These are phyloP conservation scores for Orbilia blumenaviensis DNA, from an alignment of 2,329 filamentous ascomycete species.

Conservation along the genomic window DNA sequence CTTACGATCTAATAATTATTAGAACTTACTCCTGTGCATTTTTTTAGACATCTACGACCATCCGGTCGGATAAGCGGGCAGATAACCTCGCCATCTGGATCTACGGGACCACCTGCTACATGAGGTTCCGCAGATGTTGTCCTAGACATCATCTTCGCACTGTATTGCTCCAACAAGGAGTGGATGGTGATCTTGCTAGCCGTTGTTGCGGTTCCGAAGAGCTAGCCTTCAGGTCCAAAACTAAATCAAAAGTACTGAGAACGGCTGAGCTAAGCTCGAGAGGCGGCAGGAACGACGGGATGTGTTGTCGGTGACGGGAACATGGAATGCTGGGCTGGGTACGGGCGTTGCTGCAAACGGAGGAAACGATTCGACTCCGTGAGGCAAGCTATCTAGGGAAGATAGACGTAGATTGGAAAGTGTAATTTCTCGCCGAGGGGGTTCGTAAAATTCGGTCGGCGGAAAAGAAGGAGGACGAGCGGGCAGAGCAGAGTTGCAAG, in stretches of 20 bases:
- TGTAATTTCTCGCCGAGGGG: neutral
- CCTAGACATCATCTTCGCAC: constrained; percentile 47
- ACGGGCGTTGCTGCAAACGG: constrained; percentile 30
- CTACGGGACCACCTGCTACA: constrained; percentile 53
- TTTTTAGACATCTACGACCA: constrained; percentile 94
- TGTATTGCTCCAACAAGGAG: constrained; percentile 11
- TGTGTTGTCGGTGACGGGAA: constrained; percentile 53
- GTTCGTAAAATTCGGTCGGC: constrained; percentile 8
- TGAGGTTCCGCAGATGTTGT: constrained; percentile 50
- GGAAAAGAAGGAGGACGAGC: neutral
- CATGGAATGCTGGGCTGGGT: constrained; percentile 48
- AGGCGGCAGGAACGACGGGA: constrained; percentile 36
- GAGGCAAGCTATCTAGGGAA: constrained; percentile 1
- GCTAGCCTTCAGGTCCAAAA: constrained; percentile 8
- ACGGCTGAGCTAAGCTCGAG: constrained; percentile 54
- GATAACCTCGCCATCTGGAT: constrained; percentile 74
- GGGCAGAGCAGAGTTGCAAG: neutral
- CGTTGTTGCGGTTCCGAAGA: constrained; percentile 22
- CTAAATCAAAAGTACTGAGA: constrained; percentile 15
- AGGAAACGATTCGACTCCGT: constrained; percentile 50
- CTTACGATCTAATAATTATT: constrained; percentile 5
- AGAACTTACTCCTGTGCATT: constrained; percentile 92
- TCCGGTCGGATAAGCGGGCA: constrained; percentile 96
- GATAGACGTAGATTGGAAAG: neutral
- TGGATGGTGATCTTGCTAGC: constrained; percentile 5